phyloP scores from a whole-genome alignment of 805 yeast species.

The Ogataea parapolymorpha region DNA sequence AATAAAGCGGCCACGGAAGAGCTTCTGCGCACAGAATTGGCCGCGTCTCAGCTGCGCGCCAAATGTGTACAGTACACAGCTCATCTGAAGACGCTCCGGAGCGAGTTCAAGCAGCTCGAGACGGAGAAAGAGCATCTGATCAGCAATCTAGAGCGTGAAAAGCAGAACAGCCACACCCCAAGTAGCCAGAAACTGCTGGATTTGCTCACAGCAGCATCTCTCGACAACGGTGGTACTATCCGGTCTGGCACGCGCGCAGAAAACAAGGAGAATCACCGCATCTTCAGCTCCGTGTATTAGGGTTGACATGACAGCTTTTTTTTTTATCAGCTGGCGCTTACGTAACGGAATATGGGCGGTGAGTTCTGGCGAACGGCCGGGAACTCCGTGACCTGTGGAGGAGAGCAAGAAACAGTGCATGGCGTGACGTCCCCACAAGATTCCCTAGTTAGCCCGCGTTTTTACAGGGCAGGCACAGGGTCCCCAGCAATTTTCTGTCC shows the following conservation, averaged over 20 bases:
- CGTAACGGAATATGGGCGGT: neutral
- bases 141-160: conserved; percentile 4
- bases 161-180: neutral
- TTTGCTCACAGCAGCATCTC: neutral
- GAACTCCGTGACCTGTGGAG: neutral
- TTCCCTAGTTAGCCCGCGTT: neutral
- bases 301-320: neutral
- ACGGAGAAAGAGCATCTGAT: conserved; percentile 12
- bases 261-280: conserved; percentile 9
- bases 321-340: neutral
- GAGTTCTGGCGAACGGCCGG: neutral
- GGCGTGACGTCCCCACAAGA: conserved; percentile 7
- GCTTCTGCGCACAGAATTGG: conserved; percentile 2
- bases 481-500: neutral
- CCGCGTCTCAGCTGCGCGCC: neutral
- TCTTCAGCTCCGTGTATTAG: conserved; percentile 5
- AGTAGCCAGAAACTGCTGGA: conserved; percentile 9
- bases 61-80: conserved; percentile 5
- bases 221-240: neutral
- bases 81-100: conserved; percentile 6
- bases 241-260: conserved; percentile 3
- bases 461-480: neutral
- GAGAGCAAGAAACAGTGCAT: neutral
- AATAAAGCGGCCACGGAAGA: conserved; percentile 1
- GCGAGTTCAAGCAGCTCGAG: conserved; percentile 7